phyloP scores from a whole-genome alignment of 208 protist species.

The Leishmania turanica region DNA sequence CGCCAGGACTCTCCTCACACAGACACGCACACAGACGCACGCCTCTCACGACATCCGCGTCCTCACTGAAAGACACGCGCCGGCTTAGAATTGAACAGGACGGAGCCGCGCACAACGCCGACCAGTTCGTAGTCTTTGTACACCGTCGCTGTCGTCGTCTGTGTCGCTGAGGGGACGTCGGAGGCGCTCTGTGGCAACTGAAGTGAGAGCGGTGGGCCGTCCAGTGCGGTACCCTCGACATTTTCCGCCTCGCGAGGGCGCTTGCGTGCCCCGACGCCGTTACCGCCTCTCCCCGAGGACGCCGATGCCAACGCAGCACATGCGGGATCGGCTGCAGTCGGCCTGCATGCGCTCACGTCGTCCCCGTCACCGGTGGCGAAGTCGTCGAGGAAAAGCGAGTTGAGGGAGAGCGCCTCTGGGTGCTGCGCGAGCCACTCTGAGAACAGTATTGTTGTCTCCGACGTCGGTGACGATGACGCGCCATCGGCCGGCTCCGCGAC shows the following conservation, averaged over 20 bases:
- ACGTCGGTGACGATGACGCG: background rate
- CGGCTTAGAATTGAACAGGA: constrained; percentile 79
- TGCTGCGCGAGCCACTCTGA: constrained; percentile 62
- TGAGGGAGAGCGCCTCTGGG: constrained; percentile 50
- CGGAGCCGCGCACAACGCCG: constrained; percentile 58
- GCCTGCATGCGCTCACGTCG: background rate
- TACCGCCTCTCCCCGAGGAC: no score
- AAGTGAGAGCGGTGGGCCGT: background rate
- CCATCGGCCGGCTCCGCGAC: background rate
- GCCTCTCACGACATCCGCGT: background rate
- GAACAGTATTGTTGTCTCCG: constrained; percentile 29
- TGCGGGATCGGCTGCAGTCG: background rate
- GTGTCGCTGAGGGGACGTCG: background rate
- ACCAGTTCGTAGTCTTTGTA: constrained; percentile 73
- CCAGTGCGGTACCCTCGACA: background rate
- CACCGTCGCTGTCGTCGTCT: background rate
- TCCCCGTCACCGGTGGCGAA: background rate
- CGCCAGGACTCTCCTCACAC: background rate
- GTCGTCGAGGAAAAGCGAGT: constrained; percentile 37
- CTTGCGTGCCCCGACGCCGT: background rate
- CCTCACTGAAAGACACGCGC: constrained; percentile 47
- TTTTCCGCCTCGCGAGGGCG: constrained; percentile 17
- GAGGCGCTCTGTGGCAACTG: background rate
- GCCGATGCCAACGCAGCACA: background rate
- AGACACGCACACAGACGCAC: background rate